Percentiles rank a stretch among this genome's conserved stretches.
These are phyloP conservation scores for Hamiltosporidium magnivora DNA, from an alignment of 371 early-diverging fungal species.

Conservation along the genomic window DNA sequence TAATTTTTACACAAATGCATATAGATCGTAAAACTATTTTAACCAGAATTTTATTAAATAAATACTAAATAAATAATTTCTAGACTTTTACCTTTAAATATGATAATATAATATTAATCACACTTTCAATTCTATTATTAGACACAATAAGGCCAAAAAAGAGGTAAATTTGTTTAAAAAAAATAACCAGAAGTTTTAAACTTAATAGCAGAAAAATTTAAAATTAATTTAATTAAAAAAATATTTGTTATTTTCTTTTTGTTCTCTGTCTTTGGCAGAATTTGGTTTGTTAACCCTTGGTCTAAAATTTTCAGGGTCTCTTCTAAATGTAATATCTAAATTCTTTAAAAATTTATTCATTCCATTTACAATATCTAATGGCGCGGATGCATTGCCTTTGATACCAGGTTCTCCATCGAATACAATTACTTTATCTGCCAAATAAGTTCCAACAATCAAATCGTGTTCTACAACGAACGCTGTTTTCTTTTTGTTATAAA, in stretches of 20 bases:
- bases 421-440: conserved; percentile 94
- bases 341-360: conserved; percentile 92
- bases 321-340: conserved; percentile 91
- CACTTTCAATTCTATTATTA: too few species aligned
- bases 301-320: conserved; percentile 91
- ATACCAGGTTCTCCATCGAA: conserved; percentile 84
- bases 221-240: conserved; percentile 60
- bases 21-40: too few species aligned
- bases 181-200: too few species aligned
- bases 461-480: conserved; percentile 99
- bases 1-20: too few species aligned
- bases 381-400: conserved; percentile 62
- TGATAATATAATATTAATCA: too few species aligned
- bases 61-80: too few species aligned
- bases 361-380: conserved; percentile 77
- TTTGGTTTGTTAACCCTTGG: conserved; percentile 95
- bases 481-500: conserved; percentile 84
- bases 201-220: too few species aligned
- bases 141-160: too few species aligned
- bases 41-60: too few species aligned
- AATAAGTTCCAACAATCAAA: conserved; percentile 99
- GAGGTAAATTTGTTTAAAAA: too few species aligned
- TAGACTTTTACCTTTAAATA: too few species aligned
- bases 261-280: conserved; percentile 89
- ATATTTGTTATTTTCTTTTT: conserved; percentile 78